phyloP scores from a whole-genome alignment of 345 rosid species.

The Viola odorata region DNA sequence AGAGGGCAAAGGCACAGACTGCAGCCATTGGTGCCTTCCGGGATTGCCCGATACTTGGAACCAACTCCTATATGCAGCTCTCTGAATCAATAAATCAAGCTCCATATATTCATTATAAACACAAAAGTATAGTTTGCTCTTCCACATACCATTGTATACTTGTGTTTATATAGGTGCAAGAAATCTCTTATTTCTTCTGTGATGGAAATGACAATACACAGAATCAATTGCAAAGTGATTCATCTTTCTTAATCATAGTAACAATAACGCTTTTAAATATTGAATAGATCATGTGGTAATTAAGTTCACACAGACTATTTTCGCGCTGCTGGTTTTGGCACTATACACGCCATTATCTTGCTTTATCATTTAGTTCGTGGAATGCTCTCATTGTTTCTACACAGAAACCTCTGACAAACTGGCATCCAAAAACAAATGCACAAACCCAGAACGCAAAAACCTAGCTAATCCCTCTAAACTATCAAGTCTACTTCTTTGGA shows the following conservation, averaged over 20 bases:
- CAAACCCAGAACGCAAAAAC: no score
- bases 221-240: constrained; percentile 36
- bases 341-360: no score
- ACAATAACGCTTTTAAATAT: background rate
- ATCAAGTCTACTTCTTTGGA: no score
- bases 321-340: no score
- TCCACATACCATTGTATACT: constrained; percentile 17
- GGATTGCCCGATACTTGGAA: constrained; percentile 97
- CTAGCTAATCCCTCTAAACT: no score
- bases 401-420: no score
- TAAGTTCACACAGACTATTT: no score
- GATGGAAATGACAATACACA: constrained; percentile 8
- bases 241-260: constrained; percentile 19
- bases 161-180: background rate
- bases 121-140: background rate
- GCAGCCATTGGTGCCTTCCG: constrained; percentile 98
- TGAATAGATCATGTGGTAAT: no score
- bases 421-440: no score
- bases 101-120: background rate
- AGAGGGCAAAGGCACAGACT: constrained; percentile 47
- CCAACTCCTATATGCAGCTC: constrained; percentile 85
- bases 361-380: no score
- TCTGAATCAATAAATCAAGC: constrained; percentile 33
- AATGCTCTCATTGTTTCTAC: no score
- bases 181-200: constrained; percentile 9